Base-by-base conservation (phyloP, 108 stramenopile species). In the Conticribra weissflogii region DNA sequence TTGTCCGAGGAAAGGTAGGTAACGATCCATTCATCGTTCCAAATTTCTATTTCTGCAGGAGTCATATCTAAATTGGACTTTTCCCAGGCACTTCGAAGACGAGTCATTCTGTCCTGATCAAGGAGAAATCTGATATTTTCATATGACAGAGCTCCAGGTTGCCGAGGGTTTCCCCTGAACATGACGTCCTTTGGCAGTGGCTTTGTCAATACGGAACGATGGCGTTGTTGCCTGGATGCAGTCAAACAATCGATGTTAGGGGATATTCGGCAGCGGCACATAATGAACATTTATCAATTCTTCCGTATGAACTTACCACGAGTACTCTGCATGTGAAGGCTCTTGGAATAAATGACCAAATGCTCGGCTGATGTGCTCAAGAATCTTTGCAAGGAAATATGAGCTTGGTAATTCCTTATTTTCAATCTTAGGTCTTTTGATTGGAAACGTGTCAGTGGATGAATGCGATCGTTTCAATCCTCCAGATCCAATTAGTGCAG, bases 291-390 rank as follows among this genome's bases (percentile, higher is more conserved):
- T n/a, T n/a, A n/a, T n/a, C n/a, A n/a, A n/a, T n/a, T n/a, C n/a
- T n/a, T n/a, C n/a, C n/a, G n/a, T n/a, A n/a, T n/a, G n/a, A n/a
- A 73, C 81, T 48, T 72, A 83, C 90, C 92, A 93, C 32, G 87
- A 85, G 71, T 84, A 86, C n/a, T 93, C 89, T 4, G 77, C 62
- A 69, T 86, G 70, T n/a, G 81, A 56, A 9, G 86, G 86, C 50
- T 93, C 92, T 21, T 79, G 66, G 54, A 84, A 87, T n/a, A 90
- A 59, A 66, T 93, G 92, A 0, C 92, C 92, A 79, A 86, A 88
- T 1, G 81, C 86, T 56, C 80, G 71, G 70, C 88, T 86, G 22
- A 93, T 85, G 54, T 85, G 63, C 30, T 63, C 50, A 29, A 90
- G 54, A 59, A 93, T 71, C 51, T 85, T 55, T 8, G 85, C 82